Percentiles rank a stretch among this genome's conserved stretches.
These are phyloP conservation scores for Saccharum hybrid DNA, from an alignment of 202 grass and related monocot species.

Conservation along the genomic window DNA sequence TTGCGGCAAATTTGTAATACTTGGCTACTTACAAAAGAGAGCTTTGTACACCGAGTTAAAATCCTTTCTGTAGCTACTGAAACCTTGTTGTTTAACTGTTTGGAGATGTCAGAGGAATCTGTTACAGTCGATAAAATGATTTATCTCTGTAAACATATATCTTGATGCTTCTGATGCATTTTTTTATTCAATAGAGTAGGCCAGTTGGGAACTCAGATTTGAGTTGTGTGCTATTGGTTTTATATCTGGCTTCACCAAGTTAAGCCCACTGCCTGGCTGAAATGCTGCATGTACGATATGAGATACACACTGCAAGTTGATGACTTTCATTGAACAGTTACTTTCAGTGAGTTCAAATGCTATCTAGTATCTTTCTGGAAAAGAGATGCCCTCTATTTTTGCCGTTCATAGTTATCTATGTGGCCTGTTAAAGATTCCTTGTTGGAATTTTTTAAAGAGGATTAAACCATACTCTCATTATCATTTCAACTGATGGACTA, in stretches of 20 bases:
- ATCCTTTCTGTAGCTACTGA: constrained; percentile 25
- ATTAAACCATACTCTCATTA: neutral
- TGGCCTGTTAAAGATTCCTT: neutral
- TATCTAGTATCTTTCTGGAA: neutral
- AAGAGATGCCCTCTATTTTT: constrained; percentile 1
- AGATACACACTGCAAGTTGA: neutral
- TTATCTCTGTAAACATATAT: constrained; percentile 19
- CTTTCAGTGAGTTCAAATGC: neutral
- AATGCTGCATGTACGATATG: constrained; percentile 27
- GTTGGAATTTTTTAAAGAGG: neutral
- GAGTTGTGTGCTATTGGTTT: constrained; percentile 3
- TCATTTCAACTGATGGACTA: constrained; percentile 1
- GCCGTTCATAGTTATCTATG: neutral
- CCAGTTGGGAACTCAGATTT: constrained; percentile 1
- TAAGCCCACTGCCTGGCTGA: neutral
- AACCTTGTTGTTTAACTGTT: constrained; percentile 24
- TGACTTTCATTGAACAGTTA: constrained; percentile 5
- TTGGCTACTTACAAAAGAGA: constrained; percentile 32
- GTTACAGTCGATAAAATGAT: constrained; percentile 35
- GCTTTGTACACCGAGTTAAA: constrained; percentile 21
- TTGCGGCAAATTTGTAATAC: neutral
- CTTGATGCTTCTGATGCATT: constrained; percentile 23
- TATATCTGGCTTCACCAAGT: constrained; percentile 4
- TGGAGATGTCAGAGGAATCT: constrained; percentile 25
- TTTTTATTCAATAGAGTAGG: neutral